A percentile compares a stretch with the other conserved stretches of the same genome.
Conservation (phyloP, 1,139 yeast genomes). For the Candida sp. region DNA sequence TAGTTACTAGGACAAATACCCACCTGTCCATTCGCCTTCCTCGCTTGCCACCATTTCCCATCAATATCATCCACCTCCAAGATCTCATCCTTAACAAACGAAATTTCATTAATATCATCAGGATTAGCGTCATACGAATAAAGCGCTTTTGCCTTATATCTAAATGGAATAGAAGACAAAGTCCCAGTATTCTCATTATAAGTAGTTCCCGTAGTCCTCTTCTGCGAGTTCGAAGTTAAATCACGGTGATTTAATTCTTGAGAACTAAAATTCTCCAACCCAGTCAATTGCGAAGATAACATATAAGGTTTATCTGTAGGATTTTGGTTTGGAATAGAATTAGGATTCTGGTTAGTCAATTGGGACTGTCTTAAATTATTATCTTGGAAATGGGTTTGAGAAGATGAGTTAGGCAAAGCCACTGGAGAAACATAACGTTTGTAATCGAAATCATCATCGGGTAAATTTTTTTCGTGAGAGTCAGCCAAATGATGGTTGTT, state of each 20-base stretch:
- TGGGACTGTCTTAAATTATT: constrained; percentile 37
- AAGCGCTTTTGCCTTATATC: constrained; percentile 83
- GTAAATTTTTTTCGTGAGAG: constrained; percentile 11
- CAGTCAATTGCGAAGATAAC: constrained; percentile 55
- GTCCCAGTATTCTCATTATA: constrained; percentile 17
- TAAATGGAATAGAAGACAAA: constrained; percentile 50
- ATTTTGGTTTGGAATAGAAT: constrained; percentile 7
- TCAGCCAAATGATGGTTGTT: constrained; percentile 20
- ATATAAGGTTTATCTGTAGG: constrained; percentile 35
- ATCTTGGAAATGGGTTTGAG: constrained; percentile 24
- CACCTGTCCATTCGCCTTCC: constrained; percentile 83
- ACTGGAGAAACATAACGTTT: constrained; percentile 23
- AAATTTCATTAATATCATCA: constrained; percentile 89
- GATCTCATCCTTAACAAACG: constrained; percentile 86
- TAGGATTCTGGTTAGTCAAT: constrained; percentile 18
- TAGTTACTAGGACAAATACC: constrained; percentile 98
- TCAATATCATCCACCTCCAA: constrained; percentile 90
- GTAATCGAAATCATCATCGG: constrained; percentile 21
- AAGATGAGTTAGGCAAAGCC: constrained; percentile 12
- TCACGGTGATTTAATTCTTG: constrained; percentile 19
- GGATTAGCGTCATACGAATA: constrained; percentile 91
- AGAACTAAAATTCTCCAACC: constrained; percentile 53
- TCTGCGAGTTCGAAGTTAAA: constrained; percentile 22
- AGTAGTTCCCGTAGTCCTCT: constrained; percentile 26
- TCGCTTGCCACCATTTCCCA: constrained; percentile 99